These are phyloP conservation scores for Physcomitrium patens DNA, from an alignment of 225 moss, liverwort and hornwort genomes.

Conservation along the genomic window DNA sequence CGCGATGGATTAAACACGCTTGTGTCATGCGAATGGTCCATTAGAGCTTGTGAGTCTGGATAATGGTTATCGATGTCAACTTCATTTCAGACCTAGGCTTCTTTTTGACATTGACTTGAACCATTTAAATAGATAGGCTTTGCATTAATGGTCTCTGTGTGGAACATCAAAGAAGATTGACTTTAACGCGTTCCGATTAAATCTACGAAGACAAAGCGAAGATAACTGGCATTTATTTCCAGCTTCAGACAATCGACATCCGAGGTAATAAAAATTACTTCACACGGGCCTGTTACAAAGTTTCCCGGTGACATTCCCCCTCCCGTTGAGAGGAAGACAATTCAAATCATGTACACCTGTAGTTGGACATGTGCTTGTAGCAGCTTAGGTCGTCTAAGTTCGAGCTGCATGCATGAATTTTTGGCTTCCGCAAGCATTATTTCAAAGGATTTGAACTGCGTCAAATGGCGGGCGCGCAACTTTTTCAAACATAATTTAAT, in stretches of 20 bases:
- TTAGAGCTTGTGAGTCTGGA: conserved; percentile 7
- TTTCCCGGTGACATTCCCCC: neutral
- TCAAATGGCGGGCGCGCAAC: neutral
- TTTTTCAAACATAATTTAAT: neutral
- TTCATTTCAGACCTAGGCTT: neutral
- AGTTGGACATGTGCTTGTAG: neutral
- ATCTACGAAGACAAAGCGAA: neutral
- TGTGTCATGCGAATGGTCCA: neutral
- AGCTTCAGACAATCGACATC: neutral
- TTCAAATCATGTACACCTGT: too few relatives aligned
- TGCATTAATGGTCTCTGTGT: conserved; percentile 5
- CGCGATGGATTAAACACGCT: neutral
- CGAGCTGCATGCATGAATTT: neutral
- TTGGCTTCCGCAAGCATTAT: neutral
- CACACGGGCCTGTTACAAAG: neutral
- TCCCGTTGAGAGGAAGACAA: neutral
- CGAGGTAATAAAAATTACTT: neutral
- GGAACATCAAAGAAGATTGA: neutral
- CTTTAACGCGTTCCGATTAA: neutral
- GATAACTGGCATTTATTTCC: neutral
- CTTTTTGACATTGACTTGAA: neutral
- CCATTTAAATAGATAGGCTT: neutral
- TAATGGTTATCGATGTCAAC: neutral
- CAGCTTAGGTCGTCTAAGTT: neutral
- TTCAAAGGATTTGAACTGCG: neutral